These are phyloP conservation scores for Flaveria linearis DNA, from an alignment of 129 eudicot genomes.

Conservation along the genomic window DNA sequence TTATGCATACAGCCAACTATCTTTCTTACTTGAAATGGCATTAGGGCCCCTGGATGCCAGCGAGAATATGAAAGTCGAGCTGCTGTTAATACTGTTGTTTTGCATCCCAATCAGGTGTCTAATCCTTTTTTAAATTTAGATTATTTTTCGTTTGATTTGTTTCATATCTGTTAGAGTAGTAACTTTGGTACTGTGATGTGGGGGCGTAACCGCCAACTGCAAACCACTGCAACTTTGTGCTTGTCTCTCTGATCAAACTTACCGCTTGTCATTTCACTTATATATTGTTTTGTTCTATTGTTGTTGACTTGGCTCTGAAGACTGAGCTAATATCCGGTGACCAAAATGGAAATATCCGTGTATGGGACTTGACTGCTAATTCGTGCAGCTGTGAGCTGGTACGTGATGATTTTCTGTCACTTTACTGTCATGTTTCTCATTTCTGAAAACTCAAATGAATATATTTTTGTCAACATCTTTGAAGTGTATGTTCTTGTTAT, in stretches of 20 bases:
- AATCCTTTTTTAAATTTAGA: not conserved
- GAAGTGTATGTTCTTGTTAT: not conserved
- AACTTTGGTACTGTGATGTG: too few species aligned
- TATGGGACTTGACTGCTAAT: slow-evolving; percentile 98
- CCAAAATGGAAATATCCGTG: slow-evolving; percentile 98
- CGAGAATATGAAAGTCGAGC: slow-evolving; percentile 99
- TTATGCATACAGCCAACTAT: not conserved
- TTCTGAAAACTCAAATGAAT: not conserved
- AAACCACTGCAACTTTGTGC: not conserved
- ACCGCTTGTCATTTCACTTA: slow-evolving; percentile 1
- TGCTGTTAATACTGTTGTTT: slow-evolving; percentile 97
- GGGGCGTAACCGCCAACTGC: too few species aligned
- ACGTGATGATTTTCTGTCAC: slow-evolving; percentile 22
- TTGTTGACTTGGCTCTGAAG: slow-evolving; percentile 43
- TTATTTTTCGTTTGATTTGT: not conserved
- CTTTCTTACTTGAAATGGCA: slow-evolving; percentile 16
- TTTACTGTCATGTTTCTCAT: not conserved
- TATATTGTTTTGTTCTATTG: slow-evolving; percentile 2
- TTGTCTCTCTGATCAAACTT: not conserved
- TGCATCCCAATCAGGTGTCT: slow-evolving; percentile 97
- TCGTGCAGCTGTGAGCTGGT: slow-evolving; percentile 99
- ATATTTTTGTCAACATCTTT: not conserved
- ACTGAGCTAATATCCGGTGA: slow-evolving; percentile 94
- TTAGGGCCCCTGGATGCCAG: slow-evolving; percentile 97
- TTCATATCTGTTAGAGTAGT: not conserved